Evolutionary conservation across 1,284 basidiomycete species (phyloP).

Genomic region (Malassezia globosa): DNA sequence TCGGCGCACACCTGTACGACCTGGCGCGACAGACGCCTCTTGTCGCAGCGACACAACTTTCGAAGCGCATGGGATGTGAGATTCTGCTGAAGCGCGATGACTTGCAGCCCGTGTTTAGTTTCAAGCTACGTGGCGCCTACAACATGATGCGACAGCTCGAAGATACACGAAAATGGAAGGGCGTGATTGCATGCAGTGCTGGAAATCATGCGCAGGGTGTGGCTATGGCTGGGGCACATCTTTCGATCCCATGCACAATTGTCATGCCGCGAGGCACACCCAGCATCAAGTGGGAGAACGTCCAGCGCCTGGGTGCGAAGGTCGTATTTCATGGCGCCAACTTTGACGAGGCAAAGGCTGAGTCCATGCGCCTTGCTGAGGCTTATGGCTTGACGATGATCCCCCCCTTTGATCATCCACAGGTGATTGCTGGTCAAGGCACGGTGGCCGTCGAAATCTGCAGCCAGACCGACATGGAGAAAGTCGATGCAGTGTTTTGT

Average conservation of each 20-base stretch:
- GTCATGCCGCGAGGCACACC: constrained; percentile 96
- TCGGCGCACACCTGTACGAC: constrained; percentile 87
- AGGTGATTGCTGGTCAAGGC: constrained; percentile 93
- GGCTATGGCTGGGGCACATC: constrained; percentile 73
- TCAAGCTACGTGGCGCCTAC: constrained; percentile 86
- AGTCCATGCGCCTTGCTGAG: constrained; percentile 73
- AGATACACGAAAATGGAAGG: constrained; percentile 86
- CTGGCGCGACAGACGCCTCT: constrained; percentile 85
- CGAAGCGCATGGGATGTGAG: constrained; percentile 73
- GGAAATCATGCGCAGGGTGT: constrained; percentile 99
- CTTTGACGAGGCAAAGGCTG: constrained; percentile 91
- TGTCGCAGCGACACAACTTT: constrained; percentile 72
- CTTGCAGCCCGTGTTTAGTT: constrained; percentile 92
- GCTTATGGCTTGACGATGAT: constrained; percentile 75
- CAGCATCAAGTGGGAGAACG: constrained; percentile 89
- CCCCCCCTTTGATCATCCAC: constrained; percentile 92
- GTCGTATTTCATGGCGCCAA: constrained; percentile 83
- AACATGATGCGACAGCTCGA: constrained; percentile 91
- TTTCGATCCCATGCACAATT: constrained; percentile 87
- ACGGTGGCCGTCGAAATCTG: constrained; percentile 83
- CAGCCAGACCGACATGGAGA: constrained; percentile 38
- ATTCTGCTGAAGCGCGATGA: constrained; percentile 93
- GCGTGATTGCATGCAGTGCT: constrained; percentile 92
- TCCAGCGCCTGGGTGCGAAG: constrained; percentile 80
- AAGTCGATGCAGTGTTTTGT: constrained; percentile 74